Base-by-base conservation (phyloP, 139 green algal species). In the Coelastrella sp. region DNA sequence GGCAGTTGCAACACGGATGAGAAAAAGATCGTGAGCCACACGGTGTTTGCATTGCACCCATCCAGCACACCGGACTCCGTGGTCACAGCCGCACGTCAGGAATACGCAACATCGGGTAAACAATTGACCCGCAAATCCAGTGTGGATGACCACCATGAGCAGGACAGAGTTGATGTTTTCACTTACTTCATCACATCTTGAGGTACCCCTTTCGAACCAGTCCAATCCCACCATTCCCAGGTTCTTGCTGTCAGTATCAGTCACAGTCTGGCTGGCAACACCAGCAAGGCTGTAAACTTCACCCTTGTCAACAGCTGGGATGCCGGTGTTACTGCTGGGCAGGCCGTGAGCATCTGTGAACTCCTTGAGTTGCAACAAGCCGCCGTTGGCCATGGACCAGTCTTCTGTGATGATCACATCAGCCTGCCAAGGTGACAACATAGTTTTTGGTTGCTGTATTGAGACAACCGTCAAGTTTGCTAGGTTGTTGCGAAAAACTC, bases 331-430 rank as follows among this genome's bases (percentile, higher is more conserved):
- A 5, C 14, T 19, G 58, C 20, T 20, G 7, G 0, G 3, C 0
- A 80, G 17, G 8, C 32, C 10, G 57, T 88, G 83, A 4, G 11
- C 68, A 14, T n/a, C 3, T 56, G 80, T 3, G 10, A 88, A 80
- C 7, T 66, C 54, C 5, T 22, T 58, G 58, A 88, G 22, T 11
- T 54, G 22, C 14, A 80, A 14, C 14, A 64, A 68, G 54, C 68
- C 22, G 66, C 68, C 83, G 5, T 17, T 88, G 4, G 83, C 54
- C 47, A 73, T 58, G 7, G 17, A 23, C 11, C 68, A 88, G 8
- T 10, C 47, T 17, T 88, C 83, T n/a, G 77, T 73, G 6, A 88
- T 80, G 19, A 88, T 88, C 17, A 88, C 68, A 57, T 88, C 83
- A 58, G 23, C 66, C 83, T 88, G 68, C 6, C 32, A 54, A 14